phyloP scores from a whole-genome alignment of 768 basidiomycete species.

The Butyriboletus loyo region DNA sequence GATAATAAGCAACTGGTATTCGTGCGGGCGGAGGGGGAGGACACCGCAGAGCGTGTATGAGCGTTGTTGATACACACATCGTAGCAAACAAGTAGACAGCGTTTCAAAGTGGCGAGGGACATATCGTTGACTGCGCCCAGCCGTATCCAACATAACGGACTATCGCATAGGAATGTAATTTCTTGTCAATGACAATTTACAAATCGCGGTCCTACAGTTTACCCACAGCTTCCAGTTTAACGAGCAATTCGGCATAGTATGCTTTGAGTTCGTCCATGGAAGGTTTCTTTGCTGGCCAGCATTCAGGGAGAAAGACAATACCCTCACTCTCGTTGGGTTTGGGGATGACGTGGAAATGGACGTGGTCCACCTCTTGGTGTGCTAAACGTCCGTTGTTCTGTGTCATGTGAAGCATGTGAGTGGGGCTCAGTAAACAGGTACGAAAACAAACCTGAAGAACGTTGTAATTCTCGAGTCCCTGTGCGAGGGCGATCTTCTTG shows the following conservation, averaged over 20 bases:
- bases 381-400: constrained; percentile 70
- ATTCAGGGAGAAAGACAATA: constrained; percentile 50
- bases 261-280: constrained; percentile 22
- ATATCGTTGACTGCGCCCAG: not conserved
- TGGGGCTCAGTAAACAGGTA: not conserved
- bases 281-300: constrained; percentile 50
- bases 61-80: no score
- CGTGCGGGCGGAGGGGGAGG: no score
- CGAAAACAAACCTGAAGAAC: constrained; percentile 56
- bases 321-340: constrained; percentile 75
- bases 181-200: not conserved
- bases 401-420: not conserved
- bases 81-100: no score
- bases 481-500: constrained; percentile 83
- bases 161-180: not conserved
- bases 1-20: no score
- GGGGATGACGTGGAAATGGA: constrained; percentile 93
- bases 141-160: not conserved
- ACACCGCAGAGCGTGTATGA: no score
- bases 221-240: constrained; percentile 13
- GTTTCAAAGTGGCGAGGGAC: no score
- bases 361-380: constrained; percentile 76
- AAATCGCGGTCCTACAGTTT: constrained; percentile 14
- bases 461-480: constrained; percentile 79
- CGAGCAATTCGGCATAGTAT: constrained; percentile 17